These are phyloP conservation scores for Apiotrichum porosum DNA, from an alignment of 1,284 basidiomycete genomes.

Conservation along the genomic window DNA sequence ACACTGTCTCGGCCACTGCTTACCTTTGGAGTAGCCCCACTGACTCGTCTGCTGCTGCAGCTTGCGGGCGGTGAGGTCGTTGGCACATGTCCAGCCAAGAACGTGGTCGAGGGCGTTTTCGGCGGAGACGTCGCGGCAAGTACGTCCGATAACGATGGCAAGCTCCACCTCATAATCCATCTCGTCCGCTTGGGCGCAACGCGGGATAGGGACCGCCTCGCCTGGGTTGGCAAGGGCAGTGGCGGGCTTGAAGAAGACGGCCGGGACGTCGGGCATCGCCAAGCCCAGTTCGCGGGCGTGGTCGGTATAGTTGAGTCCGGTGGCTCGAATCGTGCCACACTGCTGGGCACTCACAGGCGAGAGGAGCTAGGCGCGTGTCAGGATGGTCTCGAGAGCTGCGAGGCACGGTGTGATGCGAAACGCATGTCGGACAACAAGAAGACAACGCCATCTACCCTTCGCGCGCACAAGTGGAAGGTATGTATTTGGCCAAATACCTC, in stretches of 20 bases:
- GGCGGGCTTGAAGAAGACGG: conserved; percentile 75
- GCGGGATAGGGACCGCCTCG: conserved; percentile 63
- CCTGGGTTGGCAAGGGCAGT: conserved; percentile 66
- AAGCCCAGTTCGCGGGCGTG: conserved; percentile 25
- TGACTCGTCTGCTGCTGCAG: conserved; percentile 62
- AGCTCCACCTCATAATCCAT: conserved; percentile 87
- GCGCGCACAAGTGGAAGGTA: too few relatives aligned
- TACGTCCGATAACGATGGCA: conserved; percentile 74
- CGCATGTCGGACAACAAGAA: too few relatives aligned
- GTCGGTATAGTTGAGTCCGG: conserved; percentile 33
- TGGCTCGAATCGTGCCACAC: conserved; percentile 31
- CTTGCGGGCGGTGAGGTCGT: conserved; percentile 77
- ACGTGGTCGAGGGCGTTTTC: conserved; percentile 74
- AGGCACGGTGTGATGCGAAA: background rate
- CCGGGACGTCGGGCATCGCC: conserved; percentile 55
- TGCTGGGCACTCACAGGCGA: conserved; percentile 31
- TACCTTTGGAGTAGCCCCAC: conserved; percentile 79
- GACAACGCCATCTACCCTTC: background rate
- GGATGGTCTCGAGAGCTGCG: background rate
- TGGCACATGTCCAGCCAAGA: conserved; percentile 70
- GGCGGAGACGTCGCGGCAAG: conserved; percentile 69
- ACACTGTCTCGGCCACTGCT: conserved; percentile 12
- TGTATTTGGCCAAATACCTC: too few relatives aligned
- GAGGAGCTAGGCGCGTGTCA: conserved; percentile 33
- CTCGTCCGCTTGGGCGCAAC: conserved; percentile 62